Conservation (phyloP, 2,329 filamentous ascomycete genomes). For the Clonostachys solani region DNA sequence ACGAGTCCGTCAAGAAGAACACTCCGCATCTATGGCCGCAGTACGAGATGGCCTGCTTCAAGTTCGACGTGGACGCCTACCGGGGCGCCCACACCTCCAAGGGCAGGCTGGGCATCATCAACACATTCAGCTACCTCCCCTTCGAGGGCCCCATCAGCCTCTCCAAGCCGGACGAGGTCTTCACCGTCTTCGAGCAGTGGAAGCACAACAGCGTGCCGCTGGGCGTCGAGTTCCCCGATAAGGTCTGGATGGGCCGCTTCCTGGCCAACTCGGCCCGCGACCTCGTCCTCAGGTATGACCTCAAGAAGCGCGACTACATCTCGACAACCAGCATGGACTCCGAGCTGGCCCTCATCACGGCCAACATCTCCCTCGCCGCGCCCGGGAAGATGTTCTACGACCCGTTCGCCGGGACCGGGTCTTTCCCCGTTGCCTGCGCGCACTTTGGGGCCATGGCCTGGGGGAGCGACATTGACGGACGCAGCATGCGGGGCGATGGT, state of each 20-base stretch:
- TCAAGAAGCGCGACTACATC: constrained; percentile 93
- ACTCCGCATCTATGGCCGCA: constrained; percentile 62
- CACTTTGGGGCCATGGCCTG: constrained; percentile 82
- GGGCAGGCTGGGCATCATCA: constrained; percentile 71
- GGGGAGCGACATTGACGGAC: constrained; percentile 90
- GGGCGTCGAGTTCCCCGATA: constrained; percentile 47
- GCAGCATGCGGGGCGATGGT: constrained; percentile 75
- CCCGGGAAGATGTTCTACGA: constrained; percentile 89
- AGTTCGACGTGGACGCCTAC: constrained; percentile 80
- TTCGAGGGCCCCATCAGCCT: constrained; percentile 78
- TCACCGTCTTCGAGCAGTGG: constrained; percentile 83
- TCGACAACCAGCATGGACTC: constrained; percentile 97
- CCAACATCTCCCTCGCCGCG: constrained; percentile 79
- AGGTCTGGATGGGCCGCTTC: constrained; percentile 67
- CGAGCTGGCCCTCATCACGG: constrained; percentile 84
- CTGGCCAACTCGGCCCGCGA: constrained; percentile 65
- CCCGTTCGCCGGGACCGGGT: constrained; percentile 92
- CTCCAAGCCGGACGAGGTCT: constrained; percentile 67
- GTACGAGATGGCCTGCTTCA: constrained; percentile 68
- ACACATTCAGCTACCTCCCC: constrained; percentile 73
- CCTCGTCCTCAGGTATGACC: constrained; percentile 68
- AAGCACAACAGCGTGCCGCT: constrained; percentile 45
- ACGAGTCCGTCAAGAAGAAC: constrained; percentile 54
- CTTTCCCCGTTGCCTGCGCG: constrained; percentile 84
- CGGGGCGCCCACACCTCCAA: constrained; percentile 63